Percentiles rank a stretch among this genome's conserved stretches.
phyloP scores from a whole-genome alignment of 805 yeast genomes.

The Starmerella kuoi region DNA sequence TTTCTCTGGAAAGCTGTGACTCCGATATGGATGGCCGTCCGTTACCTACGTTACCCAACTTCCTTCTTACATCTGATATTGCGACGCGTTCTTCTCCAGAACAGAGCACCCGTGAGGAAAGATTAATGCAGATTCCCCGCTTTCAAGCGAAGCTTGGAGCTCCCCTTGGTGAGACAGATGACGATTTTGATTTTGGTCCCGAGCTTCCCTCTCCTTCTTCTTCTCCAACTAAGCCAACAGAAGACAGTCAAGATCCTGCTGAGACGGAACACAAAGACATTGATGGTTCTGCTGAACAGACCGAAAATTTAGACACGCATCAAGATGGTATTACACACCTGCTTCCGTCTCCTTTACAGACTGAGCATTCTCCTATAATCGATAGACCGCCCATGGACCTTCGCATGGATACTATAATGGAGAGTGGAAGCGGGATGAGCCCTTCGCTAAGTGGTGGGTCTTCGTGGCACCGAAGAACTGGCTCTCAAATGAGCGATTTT shows the following conservation, averaged over 20 bases:
- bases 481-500: conserved; percentile 12
- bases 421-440: conserved; percentile 16
- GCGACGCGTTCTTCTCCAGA: neutral
- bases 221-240: neutral
- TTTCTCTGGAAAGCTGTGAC: conserved; percentile 15
- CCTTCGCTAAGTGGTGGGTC: conserved; percentile 9
- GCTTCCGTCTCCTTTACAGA: conserved; percentile 11
- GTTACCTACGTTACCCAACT: conserved; percentile 13
- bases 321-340: neutral
- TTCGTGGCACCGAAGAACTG: conserved; percentile 16
- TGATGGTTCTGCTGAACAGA: neutral
- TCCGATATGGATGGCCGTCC: conserved; percentile 11
- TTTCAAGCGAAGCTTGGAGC: conserved; percentile 3
- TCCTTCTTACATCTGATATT: neutral
- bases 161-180: conserved; percentile 6
- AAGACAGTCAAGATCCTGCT: neutral
- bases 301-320: neutral
- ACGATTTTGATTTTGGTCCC: conserved; percentile 12
- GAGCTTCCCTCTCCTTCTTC: neutral
- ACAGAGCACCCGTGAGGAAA: conserved; percentile 3
- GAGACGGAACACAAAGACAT: no score
- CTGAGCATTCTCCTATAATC: conserved; percentile 9
- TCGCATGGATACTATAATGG: conserved; percentile 20
- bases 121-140: conserved; percentile 3
- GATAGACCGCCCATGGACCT: conserved; percentile 17